Conservation (phyloP, 139 green algal species). For the Trebouxia sp. region DNA sequence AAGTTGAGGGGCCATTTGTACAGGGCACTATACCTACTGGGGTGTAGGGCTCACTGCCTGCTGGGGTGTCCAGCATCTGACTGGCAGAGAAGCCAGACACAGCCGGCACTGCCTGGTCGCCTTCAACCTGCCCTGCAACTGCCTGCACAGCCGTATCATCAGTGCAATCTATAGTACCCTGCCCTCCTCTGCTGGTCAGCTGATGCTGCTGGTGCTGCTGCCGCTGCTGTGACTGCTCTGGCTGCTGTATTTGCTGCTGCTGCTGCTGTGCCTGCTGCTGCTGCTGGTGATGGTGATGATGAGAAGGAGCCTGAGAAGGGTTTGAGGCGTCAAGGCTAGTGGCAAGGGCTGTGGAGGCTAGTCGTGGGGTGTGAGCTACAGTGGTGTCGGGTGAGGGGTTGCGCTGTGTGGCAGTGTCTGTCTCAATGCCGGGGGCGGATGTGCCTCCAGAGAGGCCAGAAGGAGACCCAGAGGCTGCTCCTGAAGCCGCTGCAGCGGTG, state of each 20-base stretch:
- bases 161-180: too few species aligned
- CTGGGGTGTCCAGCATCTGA: not conserved
- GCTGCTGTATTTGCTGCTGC: too few species aligned
- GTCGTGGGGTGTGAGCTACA: not conserved
- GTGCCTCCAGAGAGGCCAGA: not conserved
- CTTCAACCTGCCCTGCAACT: not conserved
- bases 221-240: too few species aligned
- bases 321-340: not conserved
- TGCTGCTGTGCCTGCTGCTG: not conserved
- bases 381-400: not conserved
- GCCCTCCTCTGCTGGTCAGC: too few species aligned
- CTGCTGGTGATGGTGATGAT: not conserved
- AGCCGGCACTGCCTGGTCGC: not conserved
- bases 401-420: constrained; percentile 9
- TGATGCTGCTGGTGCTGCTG: too few species aligned
- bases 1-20: too few species aligned
- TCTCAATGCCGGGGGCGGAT: not conserved
- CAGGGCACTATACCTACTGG: not conserved
- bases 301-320: not conserved
- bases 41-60: not conserved
- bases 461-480: constrained; percentile 5
- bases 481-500: not conserved
- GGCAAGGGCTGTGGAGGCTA: not conserved
- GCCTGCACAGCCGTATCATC: not conserved
- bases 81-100: constrained; percentile 10